Evolutionary conservation across 441 rosid genomes (phyloP), one percentile per base, ranked within the genome.

Genomic region (Capsella rubella): DNA sequence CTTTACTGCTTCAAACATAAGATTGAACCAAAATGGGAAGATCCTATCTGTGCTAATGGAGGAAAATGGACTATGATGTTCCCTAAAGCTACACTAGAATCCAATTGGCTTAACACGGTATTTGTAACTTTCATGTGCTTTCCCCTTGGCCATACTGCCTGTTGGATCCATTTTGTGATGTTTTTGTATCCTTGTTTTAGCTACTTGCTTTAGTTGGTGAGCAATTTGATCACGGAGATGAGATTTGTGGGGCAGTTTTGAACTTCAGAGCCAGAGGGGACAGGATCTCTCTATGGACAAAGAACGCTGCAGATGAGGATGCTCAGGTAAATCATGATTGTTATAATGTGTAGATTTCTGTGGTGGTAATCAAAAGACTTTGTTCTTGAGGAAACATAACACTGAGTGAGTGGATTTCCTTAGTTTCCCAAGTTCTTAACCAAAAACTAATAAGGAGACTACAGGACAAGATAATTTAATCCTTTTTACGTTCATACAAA

Each of bases 11-110:
- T 93, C 90, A 93, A 93, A 50, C 1, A 84, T 60, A 77, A 86
- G 10, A 91, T 93, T 32, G 97, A 93, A 74, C 97, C 98, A 5
- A 91, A 90, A 37, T 93, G 97, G 99, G 98, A 95, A 87, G 98
- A 91, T 72, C 95, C 98, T 64, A 78, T 86, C 13, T 95, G 95
- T 81, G 92, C 94, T 55, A 82, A 89, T 72, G 99, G 99, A 61
- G 97, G 98, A 69, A 95, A 87, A 72, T 95, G 99, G 99, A 89
- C 90, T 39, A 78, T 85, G 62, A 79, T 77, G 67, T 73, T 82
- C 71, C 4, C 39, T 6, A 87, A 57, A 76, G 86, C 83, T 59
- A 90, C 83, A 77, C 83, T 89, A 16, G 98, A 93, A 75, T 80
- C 76, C 8, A 75, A 25, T 68, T 95, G 98, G 97, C 80, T 95